phyloP scores from a whole-genome alignment of 192 early-diverging fungal genomes.

The Gonapodya prolifera region DNA sequence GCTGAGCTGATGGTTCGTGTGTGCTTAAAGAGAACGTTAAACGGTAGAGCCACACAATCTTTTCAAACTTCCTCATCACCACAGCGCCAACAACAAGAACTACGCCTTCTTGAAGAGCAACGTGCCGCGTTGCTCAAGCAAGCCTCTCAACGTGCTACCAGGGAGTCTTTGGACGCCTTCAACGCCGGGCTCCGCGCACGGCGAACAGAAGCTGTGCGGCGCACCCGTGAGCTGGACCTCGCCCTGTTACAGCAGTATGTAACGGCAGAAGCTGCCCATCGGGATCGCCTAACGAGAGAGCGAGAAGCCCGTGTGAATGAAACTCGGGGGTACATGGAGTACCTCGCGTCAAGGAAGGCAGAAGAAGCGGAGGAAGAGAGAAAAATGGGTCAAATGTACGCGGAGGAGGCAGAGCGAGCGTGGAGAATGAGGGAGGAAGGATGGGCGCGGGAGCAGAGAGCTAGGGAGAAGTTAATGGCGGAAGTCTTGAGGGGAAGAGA shows the following conservation, averaged over 20 bases:
- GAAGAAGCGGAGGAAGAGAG: not conserved
- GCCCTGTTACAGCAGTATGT: slow-evolving; percentile 28
- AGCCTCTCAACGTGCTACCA: slow-evolving; percentile 22
- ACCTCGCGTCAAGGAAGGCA: not conserved
- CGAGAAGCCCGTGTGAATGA: slow-evolving; percentile 25
- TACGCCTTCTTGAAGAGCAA: slow-evolving; percentile 28
- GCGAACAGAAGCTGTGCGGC: slow-evolving; percentile 22
- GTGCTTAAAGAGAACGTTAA: not conserved
- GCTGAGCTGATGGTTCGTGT: slow-evolving; percentile 26
- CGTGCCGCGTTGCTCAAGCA: slow-evolving; percentile 20
- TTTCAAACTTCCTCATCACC: too few species aligned
- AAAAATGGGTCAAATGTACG: slow-evolving; percentile 20
- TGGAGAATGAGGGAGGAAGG: slow-evolving; percentile 33
- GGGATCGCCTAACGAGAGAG: slow-evolving; percentile 13
- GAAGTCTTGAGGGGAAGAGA: slow-evolving; percentile 29
- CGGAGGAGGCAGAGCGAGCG: slow-evolving; percentile 28
- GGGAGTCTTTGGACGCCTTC: slow-evolving; percentile 32
- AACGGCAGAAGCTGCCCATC: slow-evolving; percentile 24
- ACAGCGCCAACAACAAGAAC: slow-evolving; percentile 30
- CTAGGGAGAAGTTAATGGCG: slow-evolving; percentile 34
- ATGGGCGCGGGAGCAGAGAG: slow-evolving; percentile 30
- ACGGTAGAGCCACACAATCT: not conserved
- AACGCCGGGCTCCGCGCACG: slow-evolving; percentile 23
- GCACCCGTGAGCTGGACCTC: slow-evolving; percentile 27
- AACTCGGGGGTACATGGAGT: slow-evolving; percentile 15